phyloP scores from a whole-genome alignment of 257 asterid genomes.

The Plectranthus barbatus region DNA sequence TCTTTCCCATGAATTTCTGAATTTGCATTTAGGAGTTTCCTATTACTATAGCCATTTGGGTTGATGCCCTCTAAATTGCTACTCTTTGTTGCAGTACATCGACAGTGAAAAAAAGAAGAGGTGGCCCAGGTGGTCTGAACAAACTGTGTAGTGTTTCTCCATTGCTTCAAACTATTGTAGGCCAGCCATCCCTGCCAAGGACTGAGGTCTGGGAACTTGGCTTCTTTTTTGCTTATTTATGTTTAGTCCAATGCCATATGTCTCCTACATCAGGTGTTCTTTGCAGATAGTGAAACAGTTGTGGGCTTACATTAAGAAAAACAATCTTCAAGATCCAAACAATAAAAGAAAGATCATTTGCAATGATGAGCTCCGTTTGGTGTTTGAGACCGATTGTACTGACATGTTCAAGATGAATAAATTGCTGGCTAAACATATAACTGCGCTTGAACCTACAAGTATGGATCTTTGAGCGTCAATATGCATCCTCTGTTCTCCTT shows the following conservation, averaged over 20 bases:
- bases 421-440: slow-evolving; percentile 75
- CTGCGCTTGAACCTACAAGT: slow-evolving; percentile 67
- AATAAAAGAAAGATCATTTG: slow-evolving; percentile 72
- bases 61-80: slow-evolving; percentile 4
- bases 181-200: slow-evolving; percentile 87
- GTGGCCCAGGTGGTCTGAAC: slow-evolving; percentile 95
- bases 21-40: background rate
- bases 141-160: slow-evolving; percentile 93
- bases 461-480: slow-evolving; percentile 6
- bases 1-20: too few relatives aligned
- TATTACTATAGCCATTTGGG: background rate
- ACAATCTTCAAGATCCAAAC: slow-evolving; percentile 73
- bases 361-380: slow-evolving; percentile 56
- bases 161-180: slow-evolving; percentile 81
- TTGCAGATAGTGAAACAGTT: slow-evolving; percentile 73
- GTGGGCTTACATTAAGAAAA: slow-evolving; percentile 71
- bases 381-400: slow-evolving; percentile 69
- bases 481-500: background rate
- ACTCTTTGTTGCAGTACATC: slow-evolving; percentile 44
- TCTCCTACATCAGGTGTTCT: background rate
- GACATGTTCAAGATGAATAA: slow-evolving; percentile 93
- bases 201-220: slow-evolving; percentile 54
- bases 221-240: background rate
- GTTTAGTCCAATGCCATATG: background rate
- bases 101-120: slow-evolving; percentile 52